phyloP scores from a whole-genome alignment of 441 rosid species.

The Adansonia rubrostipa region DNA sequence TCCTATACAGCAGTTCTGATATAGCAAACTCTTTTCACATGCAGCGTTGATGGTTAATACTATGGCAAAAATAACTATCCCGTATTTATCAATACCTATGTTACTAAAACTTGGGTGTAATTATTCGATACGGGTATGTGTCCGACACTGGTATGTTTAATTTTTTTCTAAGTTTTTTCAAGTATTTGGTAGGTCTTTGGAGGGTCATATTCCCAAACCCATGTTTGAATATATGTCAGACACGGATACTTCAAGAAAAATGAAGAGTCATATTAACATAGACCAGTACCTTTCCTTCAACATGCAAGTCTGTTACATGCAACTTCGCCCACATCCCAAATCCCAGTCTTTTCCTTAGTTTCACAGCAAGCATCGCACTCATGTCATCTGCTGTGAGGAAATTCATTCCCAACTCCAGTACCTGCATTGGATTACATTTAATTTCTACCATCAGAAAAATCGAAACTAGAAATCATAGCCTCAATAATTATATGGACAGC shows the following conservation, averaged over 20 bases:
- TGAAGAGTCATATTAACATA: no score
- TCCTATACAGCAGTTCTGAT: not conserved
- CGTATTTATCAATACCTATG: conserved; percentile 47
- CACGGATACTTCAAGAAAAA: no score
- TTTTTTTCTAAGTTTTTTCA: no score
- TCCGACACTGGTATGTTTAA: no score
- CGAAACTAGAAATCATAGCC: not conserved
- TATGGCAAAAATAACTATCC: not conserved
- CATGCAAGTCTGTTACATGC: conserved; percentile 93
- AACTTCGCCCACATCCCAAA: conserved; percentile 92
- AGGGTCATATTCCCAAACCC: no score
- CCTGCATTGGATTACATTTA: conserved; percentile 47
- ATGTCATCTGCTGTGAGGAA: conserved; percentile 96
- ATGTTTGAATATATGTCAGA: no score
- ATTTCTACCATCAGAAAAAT: not conserved
- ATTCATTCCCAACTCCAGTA: conserved; percentile 86
- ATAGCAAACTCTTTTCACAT: not conserved
- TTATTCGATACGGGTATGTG: no score
- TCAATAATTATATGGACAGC: not conserved
- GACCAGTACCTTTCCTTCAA: conserved; percentile 85
- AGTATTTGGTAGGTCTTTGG: no score
- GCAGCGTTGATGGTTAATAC: not conserved
- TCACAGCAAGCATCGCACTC: conserved; percentile 85
- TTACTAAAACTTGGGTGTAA: no score
- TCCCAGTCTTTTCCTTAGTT: conserved; percentile 81